These are phyloP conservation scores for Pseudocercospora fijiensis DNA, from an alignment of 2,329 filamentous ascomycete species.

Conservation along the genomic window DNA sequence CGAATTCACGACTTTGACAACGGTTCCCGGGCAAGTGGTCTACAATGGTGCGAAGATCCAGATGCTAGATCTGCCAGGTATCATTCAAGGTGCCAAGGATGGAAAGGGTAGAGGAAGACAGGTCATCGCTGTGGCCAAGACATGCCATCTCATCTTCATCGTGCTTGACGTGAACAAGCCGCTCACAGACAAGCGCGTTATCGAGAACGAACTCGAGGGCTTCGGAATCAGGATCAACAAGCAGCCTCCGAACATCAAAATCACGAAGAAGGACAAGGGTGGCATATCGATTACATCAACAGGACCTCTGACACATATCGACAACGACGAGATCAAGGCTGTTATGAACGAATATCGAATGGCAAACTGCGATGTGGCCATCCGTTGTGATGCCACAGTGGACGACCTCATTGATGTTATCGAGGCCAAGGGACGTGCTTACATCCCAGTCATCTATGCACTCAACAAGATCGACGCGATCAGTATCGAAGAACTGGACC, in stretches of 20 bases:
- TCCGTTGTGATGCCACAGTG: slow-evolving; percentile 94
- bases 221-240: slow-evolving; percentile 99
- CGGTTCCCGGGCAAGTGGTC: slow-evolving; percentile 89
- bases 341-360: slow-evolving; percentile 98
- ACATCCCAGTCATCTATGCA: slow-evolving; percentile 98
- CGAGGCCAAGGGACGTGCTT: slow-evolving; percentile 89
- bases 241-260: slow-evolving; percentile 94
- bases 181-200: slow-evolving; percentile 91
- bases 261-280: slow-evolving; percentile 99
- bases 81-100: slow-evolving; percentile 97
- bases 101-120: slow-evolving; percentile 96
- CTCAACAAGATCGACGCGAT: slow-evolving; percentile 99
- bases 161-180: slow-evolving; percentile 98
- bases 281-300: slow-evolving; percentile 96
- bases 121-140: slow-evolving; percentile 98
- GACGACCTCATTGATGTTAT: slow-evolving; percentile 96
- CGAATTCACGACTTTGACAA: slow-evolving; percentile 97
- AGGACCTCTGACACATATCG: slow-evolving; percentile 85
- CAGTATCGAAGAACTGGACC: slow-evolving; percentile 93
- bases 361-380: slow-evolving; percentile 93
- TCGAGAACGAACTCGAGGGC: slow-evolving; percentile 91
- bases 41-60: slow-evolving; percentile 98
- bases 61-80: slow-evolving; percentile 97
- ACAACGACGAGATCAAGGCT: slow-evolving; percentile 93
- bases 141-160: slow-evolving; percentile 97